phyloP scores from a whole-genome alignment of 805 yeast genomes.

The Huiozyma sinensis region DNA sequence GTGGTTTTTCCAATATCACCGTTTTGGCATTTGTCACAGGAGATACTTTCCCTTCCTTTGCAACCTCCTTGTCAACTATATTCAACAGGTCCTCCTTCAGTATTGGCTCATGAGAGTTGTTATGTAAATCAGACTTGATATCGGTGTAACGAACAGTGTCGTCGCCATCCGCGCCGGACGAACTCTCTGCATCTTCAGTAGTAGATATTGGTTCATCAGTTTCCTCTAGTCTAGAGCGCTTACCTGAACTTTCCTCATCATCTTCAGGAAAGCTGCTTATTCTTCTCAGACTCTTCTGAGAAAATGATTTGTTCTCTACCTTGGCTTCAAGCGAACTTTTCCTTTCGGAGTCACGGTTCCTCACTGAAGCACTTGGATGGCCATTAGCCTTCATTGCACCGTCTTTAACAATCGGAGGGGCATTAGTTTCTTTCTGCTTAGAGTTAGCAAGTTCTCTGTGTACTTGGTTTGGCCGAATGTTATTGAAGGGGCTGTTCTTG shows the following conservation, averaged over 20 bases:
- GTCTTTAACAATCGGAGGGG: background rate
- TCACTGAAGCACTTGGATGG: background rate
- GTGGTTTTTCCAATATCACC: no score
- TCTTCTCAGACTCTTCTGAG: conserved; percentile 10
- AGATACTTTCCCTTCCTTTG: background rate
- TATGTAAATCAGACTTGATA: background rate
- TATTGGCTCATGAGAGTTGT: conserved; percentile 1
- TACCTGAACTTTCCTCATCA: conserved; percentile 1
- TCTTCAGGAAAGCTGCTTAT: conserved; percentile 8
- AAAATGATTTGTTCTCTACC: conserved; percentile 10
- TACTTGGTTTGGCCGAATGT: background rate
- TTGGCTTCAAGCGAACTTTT: conserved; percentile 19
- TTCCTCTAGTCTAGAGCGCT: background rate
- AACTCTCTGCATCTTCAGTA: background rate
- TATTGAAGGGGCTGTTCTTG: conserved; percentile 7
- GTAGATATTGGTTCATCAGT: background rate
- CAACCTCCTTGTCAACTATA: conserved; percentile 1
- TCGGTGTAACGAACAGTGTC: conserved; percentile 5
- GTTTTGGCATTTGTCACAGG: no score
- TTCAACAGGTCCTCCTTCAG: conserved; percentile 5
- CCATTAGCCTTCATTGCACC: background rate
- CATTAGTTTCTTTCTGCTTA: background rate
- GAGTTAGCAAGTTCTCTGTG: background rate
- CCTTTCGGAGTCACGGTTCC: conserved; percentile 7
- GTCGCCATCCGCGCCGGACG: conserved; percentile 2